These are phyloP conservation scores for Arctostaphylos glauca DNA, from an alignment of 148 eudicot species.

Conservation along the genomic window DNA sequence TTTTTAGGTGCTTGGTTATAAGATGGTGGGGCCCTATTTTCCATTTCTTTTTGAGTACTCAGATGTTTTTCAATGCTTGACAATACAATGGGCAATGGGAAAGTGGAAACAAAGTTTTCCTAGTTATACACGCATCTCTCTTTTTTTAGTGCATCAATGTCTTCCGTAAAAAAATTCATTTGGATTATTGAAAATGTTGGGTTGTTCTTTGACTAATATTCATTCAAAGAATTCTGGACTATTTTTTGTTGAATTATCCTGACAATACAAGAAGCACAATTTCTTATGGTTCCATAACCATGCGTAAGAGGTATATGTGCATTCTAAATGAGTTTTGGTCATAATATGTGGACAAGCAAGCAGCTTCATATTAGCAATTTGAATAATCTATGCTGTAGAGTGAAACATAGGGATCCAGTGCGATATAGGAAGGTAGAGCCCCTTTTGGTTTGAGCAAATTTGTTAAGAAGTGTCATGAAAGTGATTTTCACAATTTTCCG, in stretches of 20 bases:
- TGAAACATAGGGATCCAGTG: neutral
- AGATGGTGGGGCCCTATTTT: neutral
- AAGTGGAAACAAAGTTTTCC: conserved; percentile 9
- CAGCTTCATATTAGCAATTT: neutral
- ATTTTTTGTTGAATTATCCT: neutral
- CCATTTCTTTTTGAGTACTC: neutral
- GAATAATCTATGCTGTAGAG: neutral
- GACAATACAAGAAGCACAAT: neutral
- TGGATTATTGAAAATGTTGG: conserved; percentile 10
- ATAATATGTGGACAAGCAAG: neutral
- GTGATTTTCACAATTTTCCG: too few species aligned
- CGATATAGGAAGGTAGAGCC: too few species aligned
- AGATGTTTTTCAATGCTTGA: neutral
- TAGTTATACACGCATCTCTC: neutral
- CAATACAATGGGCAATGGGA: neutral
- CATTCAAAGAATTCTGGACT: neutral
- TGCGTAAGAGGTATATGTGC: neutral
- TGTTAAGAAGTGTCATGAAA: too few species aligned
- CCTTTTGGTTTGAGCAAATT: too few species aligned
- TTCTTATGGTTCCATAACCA: neutral
- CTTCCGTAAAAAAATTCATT: neutral
- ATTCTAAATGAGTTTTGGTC: neutral
- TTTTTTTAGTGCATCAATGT: neutral
- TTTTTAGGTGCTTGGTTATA: neutral
- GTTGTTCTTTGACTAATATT: neutral